Base-by-base conservation (phyloP, 495 filamentous ascomycete species). In the Paragyromitra xinjiangensis region DNA sequence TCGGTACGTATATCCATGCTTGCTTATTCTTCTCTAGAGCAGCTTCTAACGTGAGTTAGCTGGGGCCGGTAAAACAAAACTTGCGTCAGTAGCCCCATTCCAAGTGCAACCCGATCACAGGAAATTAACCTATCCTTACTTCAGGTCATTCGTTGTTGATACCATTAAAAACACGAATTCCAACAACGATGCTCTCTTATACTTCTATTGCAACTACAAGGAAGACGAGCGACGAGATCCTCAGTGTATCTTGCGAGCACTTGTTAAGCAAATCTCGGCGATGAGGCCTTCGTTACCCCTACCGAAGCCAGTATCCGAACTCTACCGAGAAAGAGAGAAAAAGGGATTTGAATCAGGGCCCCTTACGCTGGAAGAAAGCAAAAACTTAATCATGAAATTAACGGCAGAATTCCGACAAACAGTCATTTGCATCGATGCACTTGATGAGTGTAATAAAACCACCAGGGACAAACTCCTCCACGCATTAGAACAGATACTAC, bases 181-280 rank as follows among this genome's bases (percentile, higher is more conserved):
- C 14, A 24, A 50, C 14, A 9, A 9, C 1, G 55, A 71, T 19
- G 68, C 65, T n/a, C 40, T 75, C 7, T 61, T 62, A 22, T 78
- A 78, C 55, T 80, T 80, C 55, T 80, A 80, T 42, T 78, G 63
- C 53, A 77, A 73, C 37, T 69, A 65, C 34, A 45, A 70, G 6
- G 51, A 75, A 37, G 26, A 51, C 22, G 55, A 59, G 11, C 53
- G 65, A 19, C 40, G 72, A 69, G 67, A 69, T 34, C 67, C 55
- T 1, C 7, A 56, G 12, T 45, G 9, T 8, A 62, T 75, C 22
- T 19, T 75, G 6, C 45, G 67, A 62, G 45, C 72, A 1, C 55
- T 70, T 40, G 55, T 70, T 14, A 70, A 70, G n/a, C 65, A 75
- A 39, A 6, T 75, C 6, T 56, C 56, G 8, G 37, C 16, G 26